Conservation (phyloP, 768 basidiomycete genomes). For the Calvatia gigantea region DNA sequence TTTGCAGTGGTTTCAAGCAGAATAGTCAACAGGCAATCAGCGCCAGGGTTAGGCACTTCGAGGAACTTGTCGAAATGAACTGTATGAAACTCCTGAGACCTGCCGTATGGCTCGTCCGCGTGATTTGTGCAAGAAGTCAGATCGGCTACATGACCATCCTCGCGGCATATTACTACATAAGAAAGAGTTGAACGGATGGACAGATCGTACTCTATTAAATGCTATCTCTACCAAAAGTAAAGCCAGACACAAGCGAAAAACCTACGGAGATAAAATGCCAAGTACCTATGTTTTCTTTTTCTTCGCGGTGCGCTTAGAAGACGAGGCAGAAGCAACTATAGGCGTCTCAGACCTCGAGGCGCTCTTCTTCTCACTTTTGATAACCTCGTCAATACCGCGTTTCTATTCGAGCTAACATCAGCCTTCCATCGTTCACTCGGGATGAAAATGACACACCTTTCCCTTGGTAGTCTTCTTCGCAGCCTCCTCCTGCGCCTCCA, state of each 20-base stretch:
- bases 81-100: too few relatives aligned
- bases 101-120: too few relatives aligned
- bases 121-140: too few relatives aligned
- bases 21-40: too few relatives aligned
- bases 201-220: not conserved
- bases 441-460: constrained; percentile 45
- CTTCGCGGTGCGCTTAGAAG: constrained; percentile 58
- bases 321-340: constrained; percentile 29
- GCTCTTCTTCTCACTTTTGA: constrained; percentile 44
- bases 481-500: constrained; percentile 62
- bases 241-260: too few relatives aligned
- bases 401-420: constrained; percentile 40
- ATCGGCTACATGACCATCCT: too few relatives aligned
- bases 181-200: too few relatives aligned
- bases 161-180: too few relatives aligned
- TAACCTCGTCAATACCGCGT: constrained; percentile 67
- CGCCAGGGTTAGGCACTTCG: too few relatives aligned
- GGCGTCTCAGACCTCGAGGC: constrained; percentile 61
- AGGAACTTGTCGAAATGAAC: too few relatives aligned
- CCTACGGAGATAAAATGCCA: too few relatives aligned
- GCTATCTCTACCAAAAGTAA: not conserved
- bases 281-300: constrained; percentile 65
- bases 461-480: constrained; percentile 59
- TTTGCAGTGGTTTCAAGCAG: too few relatives aligned
- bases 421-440: not conserved